These are phyloP conservation scores for Fraxinus excelsior DNA, from an alignment of 257 asterid genomes.

Conservation along the genomic window DNA sequence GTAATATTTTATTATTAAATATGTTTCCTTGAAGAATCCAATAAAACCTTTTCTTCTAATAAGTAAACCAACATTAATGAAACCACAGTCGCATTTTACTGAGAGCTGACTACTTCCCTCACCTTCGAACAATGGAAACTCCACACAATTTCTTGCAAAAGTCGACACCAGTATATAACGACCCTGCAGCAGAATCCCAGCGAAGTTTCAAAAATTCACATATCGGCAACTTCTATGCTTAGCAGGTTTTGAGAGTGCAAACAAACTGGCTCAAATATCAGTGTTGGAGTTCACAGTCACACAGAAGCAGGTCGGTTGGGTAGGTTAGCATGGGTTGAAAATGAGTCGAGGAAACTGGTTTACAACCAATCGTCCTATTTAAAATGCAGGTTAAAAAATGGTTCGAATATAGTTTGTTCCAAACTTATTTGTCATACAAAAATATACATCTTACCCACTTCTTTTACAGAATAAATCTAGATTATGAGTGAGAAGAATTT, in stretches of 20 bases:
- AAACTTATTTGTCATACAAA: background rate
- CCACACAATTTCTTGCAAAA: constrained; percentile 99
- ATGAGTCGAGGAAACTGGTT: background rate
- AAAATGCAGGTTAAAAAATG: background rate
- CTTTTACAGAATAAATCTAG: background rate
- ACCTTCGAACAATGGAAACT: constrained; percentile 97
- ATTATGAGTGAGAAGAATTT: too few relatives aligned
- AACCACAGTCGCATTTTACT: background rate
- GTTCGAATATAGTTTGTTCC: background rate
- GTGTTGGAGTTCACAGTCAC: background rate
- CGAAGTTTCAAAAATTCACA: constrained; percentile 11
- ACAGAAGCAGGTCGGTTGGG: background rate
- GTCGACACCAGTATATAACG: constrained; percentile 91
- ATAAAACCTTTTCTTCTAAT: constrained; percentile 16
- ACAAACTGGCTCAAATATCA: background rate
- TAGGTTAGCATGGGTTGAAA: background rate
- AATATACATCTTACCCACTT: background rate
- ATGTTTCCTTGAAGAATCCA: background rate
- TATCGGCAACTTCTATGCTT: constrained; percentile 1
- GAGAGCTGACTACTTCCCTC: constrained; percentile 24
- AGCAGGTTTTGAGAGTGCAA: constrained; percentile 4
- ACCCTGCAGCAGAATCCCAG: constrained; percentile 54
- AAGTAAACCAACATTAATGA: background rate
- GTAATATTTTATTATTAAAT: background rate
- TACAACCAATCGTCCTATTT: background rate